phyloP scores from a whole-genome alignment of 257 asterid genomes.

The Nicotiana sylvestris region DNA sequence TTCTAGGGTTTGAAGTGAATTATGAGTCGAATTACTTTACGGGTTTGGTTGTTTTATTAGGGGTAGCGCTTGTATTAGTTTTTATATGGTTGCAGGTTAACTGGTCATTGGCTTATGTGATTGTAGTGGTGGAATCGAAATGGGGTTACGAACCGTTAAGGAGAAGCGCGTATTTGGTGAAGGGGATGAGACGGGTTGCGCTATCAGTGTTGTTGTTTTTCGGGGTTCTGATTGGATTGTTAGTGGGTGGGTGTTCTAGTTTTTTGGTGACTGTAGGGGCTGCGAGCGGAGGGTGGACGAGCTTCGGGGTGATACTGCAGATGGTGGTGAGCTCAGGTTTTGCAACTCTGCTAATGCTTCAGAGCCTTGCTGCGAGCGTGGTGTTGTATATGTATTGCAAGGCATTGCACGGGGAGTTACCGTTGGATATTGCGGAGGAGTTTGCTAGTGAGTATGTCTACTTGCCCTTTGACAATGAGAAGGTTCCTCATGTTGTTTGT shows the following conservation, averaged over 20 bases:
- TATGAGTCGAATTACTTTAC: conserved; percentile 13
- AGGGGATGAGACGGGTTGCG: conserved; percentile 44
- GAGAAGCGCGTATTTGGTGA: conserved; percentile 52
- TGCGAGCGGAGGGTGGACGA: conserved; percentile 28
- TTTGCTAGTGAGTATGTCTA: conserved; percentile 68
- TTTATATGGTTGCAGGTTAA: conserved; percentile 32
- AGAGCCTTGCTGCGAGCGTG: conserved; percentile 27
- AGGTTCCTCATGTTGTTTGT: conserved; percentile 81
- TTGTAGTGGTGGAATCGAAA: conserved; percentile 58
- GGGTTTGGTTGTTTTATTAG: background rate
- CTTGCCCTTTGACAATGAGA: conserved; percentile 74
- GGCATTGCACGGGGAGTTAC: conserved; percentile 75
- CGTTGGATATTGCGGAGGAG: conserved; percentile 79
- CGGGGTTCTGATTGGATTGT: conserved; percentile 11
- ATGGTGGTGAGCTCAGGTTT: conserved; percentile 36
- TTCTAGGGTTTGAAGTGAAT: conserved; percentile 39
- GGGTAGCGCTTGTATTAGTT: conserved; percentile 5
- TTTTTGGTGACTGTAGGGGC: conserved; percentile 25
- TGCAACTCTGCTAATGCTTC: conserved; percentile 33
- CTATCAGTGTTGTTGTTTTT: conserved; percentile 25
- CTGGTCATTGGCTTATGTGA: conserved; percentile 41
- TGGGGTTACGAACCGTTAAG: conserved; percentile 57
- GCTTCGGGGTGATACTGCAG: conserved; percentile 46
- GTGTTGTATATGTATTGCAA: conserved; percentile 58
- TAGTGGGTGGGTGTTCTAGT: conserved; percentile 24